Conservation (phyloP, 1,284 basidiomycete genomes). For the Sporisorium exsertum region DNA sequence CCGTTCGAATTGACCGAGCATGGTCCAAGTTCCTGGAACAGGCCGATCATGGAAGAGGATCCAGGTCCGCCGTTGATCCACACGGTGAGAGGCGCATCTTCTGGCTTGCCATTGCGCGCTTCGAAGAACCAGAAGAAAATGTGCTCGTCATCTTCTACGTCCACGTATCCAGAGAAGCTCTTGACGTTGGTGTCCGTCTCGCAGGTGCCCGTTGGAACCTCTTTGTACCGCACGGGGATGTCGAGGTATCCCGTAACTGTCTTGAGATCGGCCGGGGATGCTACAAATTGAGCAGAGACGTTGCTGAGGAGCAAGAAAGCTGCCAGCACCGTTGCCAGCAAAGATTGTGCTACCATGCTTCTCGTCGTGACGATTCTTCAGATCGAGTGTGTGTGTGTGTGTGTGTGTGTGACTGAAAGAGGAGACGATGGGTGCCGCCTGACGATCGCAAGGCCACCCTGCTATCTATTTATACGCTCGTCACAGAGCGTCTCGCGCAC, state of each 20-base stretch:
- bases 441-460: not conserved
- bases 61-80: conserved; percentile 72
- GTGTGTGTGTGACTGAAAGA: not conserved
- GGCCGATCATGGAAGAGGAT: conserved; percentile 77
- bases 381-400: not conserved
- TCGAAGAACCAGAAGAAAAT: conserved; percentile 62
- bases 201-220: conserved; percentile 75
- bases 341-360: conserved; percentile 2
- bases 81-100: conserved; percentile 44
- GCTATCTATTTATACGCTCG: conserved; percentile 1
- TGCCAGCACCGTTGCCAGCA: conserved; percentile 4
- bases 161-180: conserved; percentile 73
- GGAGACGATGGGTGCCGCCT: not conserved
- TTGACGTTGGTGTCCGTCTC: conserved; percentile 78
- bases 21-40: conserved; percentile 78
- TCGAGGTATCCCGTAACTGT: conserved; percentile 29
- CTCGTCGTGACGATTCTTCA: not conserved
- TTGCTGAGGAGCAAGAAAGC: conserved; percentile 6
- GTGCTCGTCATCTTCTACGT: conserved; percentile 46
- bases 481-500: not conserved
- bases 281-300: conserved; percentile 28
- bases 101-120: conserved; percentile 44
- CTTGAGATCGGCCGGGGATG: conserved; percentile 37
- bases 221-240: conserved; percentile 53
- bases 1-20: conserved; percentile 76